Evolutionary conservation across 2,329 filamentous ascomycete genomes (phyloP).

Genomic region (Neopestalotiopsis clavispora): DNA sequence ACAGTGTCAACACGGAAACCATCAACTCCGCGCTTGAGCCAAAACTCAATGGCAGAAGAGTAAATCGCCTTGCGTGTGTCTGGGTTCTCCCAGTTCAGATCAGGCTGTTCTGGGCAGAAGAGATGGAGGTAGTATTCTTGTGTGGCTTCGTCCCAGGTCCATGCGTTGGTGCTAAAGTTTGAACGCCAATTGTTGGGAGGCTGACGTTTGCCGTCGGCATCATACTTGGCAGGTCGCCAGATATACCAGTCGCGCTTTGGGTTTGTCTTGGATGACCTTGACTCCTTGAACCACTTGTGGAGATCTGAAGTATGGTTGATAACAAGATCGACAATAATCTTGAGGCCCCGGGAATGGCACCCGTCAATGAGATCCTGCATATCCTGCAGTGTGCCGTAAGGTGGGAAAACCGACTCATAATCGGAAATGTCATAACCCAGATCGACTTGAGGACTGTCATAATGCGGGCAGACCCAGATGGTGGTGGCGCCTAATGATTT

Average conservation of each 20-base stretch:
- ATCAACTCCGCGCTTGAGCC: constrained; percentile 71
- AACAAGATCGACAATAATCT: constrained; percentile 32
- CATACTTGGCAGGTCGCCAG: constrained; percentile 51
- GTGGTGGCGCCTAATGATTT: constrained; percentile 55
- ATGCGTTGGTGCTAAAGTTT: constrained; percentile 49
- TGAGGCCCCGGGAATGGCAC: constrained; percentile 12
- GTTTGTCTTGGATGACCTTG: constrained; percentile 51
- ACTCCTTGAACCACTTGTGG: constrained; percentile 64
- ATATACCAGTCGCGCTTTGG: constrained; percentile 61
- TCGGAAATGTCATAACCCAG: constrained; percentile 71
- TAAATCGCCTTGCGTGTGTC: constrained; percentile 70
- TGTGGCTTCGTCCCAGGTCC: constrained; percentile 55
- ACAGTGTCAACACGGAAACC: constrained; percentile 73
- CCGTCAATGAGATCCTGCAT: constrained; percentile 18
- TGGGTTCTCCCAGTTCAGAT: constrained; percentile 78
- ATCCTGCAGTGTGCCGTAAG: constrained; percentile 16
- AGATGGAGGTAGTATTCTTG: constrained; percentile 67
- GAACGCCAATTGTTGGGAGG: constrained; percentile 52
- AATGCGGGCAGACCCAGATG: constrained; percentile 48
- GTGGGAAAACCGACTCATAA: constrained; percentile 42
- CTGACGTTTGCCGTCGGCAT: constrained; percentile 36
- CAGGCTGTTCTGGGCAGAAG: constrained; percentile 73
- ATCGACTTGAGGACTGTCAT: constrained; percentile 55
- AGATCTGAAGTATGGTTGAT: constrained; percentile 37
- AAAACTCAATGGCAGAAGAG: constrained; percentile 72